phyloP scores from a whole-genome alignment of 2,329 filamentous ascomycete genomes.

The Cladorrhinum sp. region DNA sequence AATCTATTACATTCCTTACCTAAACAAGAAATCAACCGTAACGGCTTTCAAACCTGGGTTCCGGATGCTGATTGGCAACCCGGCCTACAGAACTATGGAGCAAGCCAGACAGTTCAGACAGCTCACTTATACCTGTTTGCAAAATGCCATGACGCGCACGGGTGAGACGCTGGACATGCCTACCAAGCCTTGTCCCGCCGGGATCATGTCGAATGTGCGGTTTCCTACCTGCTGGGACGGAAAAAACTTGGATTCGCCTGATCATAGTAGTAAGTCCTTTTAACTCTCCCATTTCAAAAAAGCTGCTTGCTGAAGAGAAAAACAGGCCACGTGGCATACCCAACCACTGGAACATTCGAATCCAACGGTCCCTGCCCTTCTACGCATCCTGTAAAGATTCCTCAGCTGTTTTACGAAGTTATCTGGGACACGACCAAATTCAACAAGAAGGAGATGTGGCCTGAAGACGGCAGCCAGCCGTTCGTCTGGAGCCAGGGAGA shows the following conservation, averaged over 20 bases:
- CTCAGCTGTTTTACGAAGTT: slow-evolving; percentile 35
- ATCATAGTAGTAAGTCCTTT: too few species aligned
- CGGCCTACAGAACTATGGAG: slow-evolving; percentile 32
- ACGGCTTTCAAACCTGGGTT: slow-evolving; percentile 44
- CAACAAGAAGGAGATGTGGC: slow-evolving; percentile 36
- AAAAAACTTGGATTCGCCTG: slow-evolving; percentile 40
- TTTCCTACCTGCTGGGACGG: slow-evolving; percentile 53
- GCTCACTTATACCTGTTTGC: slow-evolving; percentile 42
- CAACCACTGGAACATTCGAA: slow-evolving; percentile 21
- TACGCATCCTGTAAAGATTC: slow-evolving; percentile 34
- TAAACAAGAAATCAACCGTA: slow-evolving; percentile 31
- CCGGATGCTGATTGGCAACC: slow-evolving; percentile 43
- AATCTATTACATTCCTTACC: slow-evolving; percentile 33
- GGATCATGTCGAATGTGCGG: slow-evolving; percentile 41
- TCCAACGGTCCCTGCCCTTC: slow-evolving; percentile 29
- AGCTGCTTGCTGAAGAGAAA: too few species aligned
- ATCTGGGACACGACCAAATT: slow-evolving; percentile 42
- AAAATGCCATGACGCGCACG: slow-evolving; percentile 36
- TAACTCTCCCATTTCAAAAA: too few species aligned
- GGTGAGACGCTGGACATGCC: slow-evolving; percentile 40
- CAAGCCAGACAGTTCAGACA: slow-evolving; percentile 38
- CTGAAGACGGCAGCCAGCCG: slow-evolving; percentile 36
- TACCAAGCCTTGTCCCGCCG: slow-evolving; percentile 30
- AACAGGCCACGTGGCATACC: slow-evolving; percentile 41
- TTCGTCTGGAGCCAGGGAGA: slow-evolving; percentile 36